Evolutionary conservation across 148 eudicot species (phyloP).

Genomic region (Rheum nobile): DNA sequence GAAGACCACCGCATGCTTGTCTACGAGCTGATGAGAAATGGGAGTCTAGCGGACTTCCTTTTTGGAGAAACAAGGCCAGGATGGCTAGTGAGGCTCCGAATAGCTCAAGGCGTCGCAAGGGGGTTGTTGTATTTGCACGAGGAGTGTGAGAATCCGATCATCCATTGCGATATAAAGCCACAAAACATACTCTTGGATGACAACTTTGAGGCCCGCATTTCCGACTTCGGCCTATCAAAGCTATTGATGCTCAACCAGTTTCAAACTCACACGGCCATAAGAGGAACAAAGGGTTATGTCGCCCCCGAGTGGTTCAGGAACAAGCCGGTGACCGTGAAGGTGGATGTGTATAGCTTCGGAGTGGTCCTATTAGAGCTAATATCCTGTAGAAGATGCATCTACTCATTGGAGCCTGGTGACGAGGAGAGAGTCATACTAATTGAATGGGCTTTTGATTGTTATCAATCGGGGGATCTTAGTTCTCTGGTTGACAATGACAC

Average conservation of each 20-base stretch:
- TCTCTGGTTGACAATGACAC: too few relatives aligned
- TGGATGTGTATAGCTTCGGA: conserved; percentile 26
- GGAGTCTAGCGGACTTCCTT: conserved; percentile 16
- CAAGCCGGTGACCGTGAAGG: conserved; percentile 17
- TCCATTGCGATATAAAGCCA: conserved; percentile 28
- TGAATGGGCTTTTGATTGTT: too few relatives aligned
- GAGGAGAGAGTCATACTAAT: conserved; percentile 11
- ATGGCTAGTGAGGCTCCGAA: conserved; percentile 17
- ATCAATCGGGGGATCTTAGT: too few relatives aligned
- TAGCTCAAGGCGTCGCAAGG: conserved; percentile 17
- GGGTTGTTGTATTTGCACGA: conserved; percentile 24
- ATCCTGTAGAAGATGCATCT: conserved; percentile 18
- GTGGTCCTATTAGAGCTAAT: conserved; percentile 24
- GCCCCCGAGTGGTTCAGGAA: conserved; percentile 29
- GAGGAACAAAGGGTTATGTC: conserved; percentile 31
- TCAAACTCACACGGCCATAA: conserved; percentile 11
- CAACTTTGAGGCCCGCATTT: conserved; percentile 15
- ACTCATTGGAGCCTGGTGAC: conserved; percentile 3
- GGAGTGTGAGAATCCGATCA: conserved; percentile 19
- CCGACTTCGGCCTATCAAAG: conserved; percentile 29
- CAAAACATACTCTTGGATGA: conserved; percentile 23
- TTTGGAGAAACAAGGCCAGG: conserved; percentile 13
- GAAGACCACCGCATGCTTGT: conserved; percentile 18
- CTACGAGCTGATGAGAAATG: conserved; percentile 25
- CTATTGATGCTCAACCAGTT: conserved; percentile 18